Percentiles rank a stretch among this genome's conserved stretches.
Evolutionary conservation across 768 basidiomycete species (phyloP).

Genomic region (Nidularia sp.): DNA sequence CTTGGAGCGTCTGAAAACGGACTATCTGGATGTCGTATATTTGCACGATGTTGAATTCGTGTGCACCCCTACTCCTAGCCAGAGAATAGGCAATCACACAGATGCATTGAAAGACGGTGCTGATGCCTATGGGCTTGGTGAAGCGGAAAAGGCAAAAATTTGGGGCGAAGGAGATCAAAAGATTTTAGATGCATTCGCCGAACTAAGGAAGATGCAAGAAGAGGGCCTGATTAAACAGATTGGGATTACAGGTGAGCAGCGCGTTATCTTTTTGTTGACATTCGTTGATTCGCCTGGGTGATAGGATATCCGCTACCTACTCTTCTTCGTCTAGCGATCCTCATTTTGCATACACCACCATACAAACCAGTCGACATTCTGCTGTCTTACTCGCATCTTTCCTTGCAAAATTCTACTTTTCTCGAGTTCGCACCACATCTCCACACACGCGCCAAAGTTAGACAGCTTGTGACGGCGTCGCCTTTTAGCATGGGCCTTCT

Average conservation of each 20-base stretch:
- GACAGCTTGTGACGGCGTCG: slow-evolving; percentile 72
- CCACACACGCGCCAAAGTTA: slow-evolving; percentile 56
- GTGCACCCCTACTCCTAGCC: slow-evolving; percentile 44
- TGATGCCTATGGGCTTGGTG: slow-evolving; percentile 59
- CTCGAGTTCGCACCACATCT: slow-evolving; percentile 53
- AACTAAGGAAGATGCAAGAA: slow-evolving; percentile 63
- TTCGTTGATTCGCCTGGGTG: too few species aligned
- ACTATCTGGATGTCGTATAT: slow-evolving; percentile 78
- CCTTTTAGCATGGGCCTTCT: slow-evolving; percentile 85
- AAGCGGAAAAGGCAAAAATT: slow-evolving; percentile 52
- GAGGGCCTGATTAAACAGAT: slow-evolving; percentile 71
- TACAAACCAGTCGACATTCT: slow-evolving; percentile 74
- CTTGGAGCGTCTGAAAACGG: slow-evolving; percentile 64
- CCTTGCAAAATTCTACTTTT: slow-evolving; percentile 67
- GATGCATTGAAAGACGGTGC: slow-evolving; percentile 50
- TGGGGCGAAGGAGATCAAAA: slow-evolving; percentile 69
- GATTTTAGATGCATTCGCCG: slow-evolving; percentile 63
- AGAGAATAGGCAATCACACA: slow-evolving; percentile 50
- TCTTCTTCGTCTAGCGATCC: slow-evolving; percentile 75
- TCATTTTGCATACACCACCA: slow-evolving; percentile 63
- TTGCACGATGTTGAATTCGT: slow-evolving; percentile 86
- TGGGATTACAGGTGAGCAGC: slow-evolving; percentile 68
- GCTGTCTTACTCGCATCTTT: slow-evolving; percentile 79
- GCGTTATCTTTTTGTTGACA: too few species aligned
- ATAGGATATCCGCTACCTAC: slow-evolving; percentile 79